phyloP scores from a whole-genome alignment of 768 basidiomycete species.

The Clavulina sp. region DNA sequence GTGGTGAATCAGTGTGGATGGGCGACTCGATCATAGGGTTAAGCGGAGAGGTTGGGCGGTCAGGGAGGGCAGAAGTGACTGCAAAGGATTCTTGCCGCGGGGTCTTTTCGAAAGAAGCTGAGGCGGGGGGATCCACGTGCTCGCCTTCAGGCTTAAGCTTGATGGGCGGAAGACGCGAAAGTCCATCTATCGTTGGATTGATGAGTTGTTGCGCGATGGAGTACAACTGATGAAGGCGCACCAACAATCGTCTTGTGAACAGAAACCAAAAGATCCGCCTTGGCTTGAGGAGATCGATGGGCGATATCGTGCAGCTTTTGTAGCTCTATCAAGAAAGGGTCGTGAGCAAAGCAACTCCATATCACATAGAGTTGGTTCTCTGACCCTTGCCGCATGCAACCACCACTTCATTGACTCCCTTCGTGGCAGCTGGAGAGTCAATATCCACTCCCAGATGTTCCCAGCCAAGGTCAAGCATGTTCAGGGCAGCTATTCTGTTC shows the following conservation, averaged over 20 bases:
- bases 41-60: background rate
- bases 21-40: background rate
- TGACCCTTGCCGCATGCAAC: conserved; percentile 60
- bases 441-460: conserved; percentile 82
- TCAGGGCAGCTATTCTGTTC: conserved; percentile 76
- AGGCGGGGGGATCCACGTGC: background rate
- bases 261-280: conserved; percentile 60
- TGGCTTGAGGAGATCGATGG: conserved; percentile 51
- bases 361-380: conserved; percentile 14
- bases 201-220: background rate
- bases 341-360: background rate
- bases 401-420: conserved; percentile 42
- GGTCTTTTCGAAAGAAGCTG: conserved; percentile 15
- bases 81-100: conserved; percentile 9
- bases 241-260: conserved; percentile 80
- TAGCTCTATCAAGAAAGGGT: background rate
- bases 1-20: background rate
- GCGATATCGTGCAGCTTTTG: conserved; percentile 29
- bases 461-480: conserved; percentile 73
- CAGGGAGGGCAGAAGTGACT: background rate
- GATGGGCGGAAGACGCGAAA: conserved; percentile 56
- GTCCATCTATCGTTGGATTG: conserved; percentile 34
- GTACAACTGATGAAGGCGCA: conserved; percentile 24
- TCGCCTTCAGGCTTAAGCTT: conserved; percentile 46
- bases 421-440: conserved; percentile 28